A percentile compares a stretch with the other conserved stretches of the same genome.
Conservation (phyloP, 257 asterid species). For the Linderniella brevidens region DNA sequence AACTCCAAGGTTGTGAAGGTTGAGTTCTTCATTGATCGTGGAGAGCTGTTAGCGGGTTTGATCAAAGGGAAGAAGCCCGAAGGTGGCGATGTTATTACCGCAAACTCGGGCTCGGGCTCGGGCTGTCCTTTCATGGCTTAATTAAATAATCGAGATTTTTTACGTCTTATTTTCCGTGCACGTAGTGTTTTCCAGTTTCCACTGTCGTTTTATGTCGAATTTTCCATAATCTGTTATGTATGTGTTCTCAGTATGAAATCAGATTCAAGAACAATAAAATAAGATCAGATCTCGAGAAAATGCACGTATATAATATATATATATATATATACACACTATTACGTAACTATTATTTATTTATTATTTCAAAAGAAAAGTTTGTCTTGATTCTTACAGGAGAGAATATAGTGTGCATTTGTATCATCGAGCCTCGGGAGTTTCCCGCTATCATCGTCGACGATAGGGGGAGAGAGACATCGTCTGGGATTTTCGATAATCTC, state of each 20-base stretch:
- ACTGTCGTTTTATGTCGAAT: too few relatives aligned
- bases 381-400: too few relatives aligned
- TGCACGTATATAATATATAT: too few relatives aligned
- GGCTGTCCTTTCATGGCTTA: conserved; percentile 20
- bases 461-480: conserved; percentile 80
- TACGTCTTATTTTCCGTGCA: too few relatives aligned
- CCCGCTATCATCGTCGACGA: conserved; percentile 64
- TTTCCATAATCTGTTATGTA: too few relatives aligned
- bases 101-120: not conserved
- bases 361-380: too few relatives aligned
- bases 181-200: too few relatives aligned
- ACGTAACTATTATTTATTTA: too few relatives aligned
- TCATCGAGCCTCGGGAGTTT: conserved; percentile 82
- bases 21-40: conserved; percentile 19
- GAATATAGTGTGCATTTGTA: conserved; percentile 43
- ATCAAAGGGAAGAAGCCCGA: conserved; percentile 9
- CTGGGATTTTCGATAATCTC: conserved; percentile 78
- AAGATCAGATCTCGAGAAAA: too few relatives aligned
- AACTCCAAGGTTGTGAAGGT: conserved; percentile 17
- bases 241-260: too few relatives aligned
- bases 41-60: conserved; percentile 15
- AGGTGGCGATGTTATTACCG: not conserved
- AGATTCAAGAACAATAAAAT: too few relatives aligned
- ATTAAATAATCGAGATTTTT: not conserved
- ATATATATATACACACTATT: too few relatives aligned